Percentiles rank a stretch among this genome's conserved stretches.
Conservation (phyloP, 2,329 filamentous ascomycete genomes). For the Fusarium redolens region DNA sequence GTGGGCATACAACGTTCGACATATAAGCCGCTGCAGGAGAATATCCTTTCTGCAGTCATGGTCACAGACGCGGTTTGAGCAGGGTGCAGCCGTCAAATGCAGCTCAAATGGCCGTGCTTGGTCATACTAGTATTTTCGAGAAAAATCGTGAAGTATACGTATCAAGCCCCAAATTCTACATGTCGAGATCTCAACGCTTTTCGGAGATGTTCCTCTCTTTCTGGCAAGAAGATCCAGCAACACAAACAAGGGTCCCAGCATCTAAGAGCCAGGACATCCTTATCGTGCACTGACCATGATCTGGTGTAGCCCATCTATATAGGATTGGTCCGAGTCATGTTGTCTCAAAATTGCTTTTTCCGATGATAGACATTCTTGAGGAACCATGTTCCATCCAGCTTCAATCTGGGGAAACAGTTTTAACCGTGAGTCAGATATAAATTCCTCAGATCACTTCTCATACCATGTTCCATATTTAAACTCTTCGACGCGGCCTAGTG, state of each 20-base stretch:
- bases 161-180: not conserved
- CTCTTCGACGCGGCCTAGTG: conserved; percentile 16
- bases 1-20: conserved; percentile 22
- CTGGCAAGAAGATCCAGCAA: conserved; percentile 3
- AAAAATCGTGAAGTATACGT: not conserved
- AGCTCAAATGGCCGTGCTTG: not conserved
- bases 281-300: conserved; percentile 38
- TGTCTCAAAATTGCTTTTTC: conserved; percentile 27
- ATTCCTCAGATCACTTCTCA: conserved; percentile 32
- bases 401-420: conserved; percentile 40
- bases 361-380: conserved; percentile 34
- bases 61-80: conserved; percentile 31
- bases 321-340: conserved; percentile 34
- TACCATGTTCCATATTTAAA: conserved; percentile 23
- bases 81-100: conserved; percentile 17
- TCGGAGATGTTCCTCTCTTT: not conserved
- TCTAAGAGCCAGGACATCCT: conserved; percentile 24
- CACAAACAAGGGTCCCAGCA: conserved; percentile 23
- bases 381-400: conserved; percentile 23
- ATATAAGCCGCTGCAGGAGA: conserved; percentile 38
- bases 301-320: conserved; percentile 18
- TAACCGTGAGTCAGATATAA: conserved; percentile 18
- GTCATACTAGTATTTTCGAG: not conserved
- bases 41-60: conserved; percentile 34
- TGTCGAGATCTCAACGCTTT: not conserved